Base-by-base conservation (phyloP, 228 moss, liverwort and hornwort species). In the Sphagnum magellanicum region DNA sequence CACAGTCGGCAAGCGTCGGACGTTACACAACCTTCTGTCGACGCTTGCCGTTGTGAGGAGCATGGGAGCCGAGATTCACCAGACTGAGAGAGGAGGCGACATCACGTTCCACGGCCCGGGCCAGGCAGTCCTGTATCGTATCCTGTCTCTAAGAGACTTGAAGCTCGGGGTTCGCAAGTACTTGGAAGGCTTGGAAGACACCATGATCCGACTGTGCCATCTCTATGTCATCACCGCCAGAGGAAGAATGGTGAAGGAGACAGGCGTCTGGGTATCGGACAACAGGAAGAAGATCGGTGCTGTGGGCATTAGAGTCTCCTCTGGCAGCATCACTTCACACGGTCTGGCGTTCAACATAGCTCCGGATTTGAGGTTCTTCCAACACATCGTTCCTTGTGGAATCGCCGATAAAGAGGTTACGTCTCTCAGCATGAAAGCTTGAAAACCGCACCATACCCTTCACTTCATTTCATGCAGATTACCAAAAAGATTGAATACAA, bases 71-170 rank as follows among this genome's bases (percentile, higher is more conserved):
- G 80, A 94, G 63, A 64, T 94, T 3, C 77, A 91, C 50, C 8
- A 16, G 16, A 64, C 91, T 4, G 87, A 94, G 50, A 80, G 94
- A 4, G 94, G 94, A 12, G 94, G 94, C 0, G 94, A 94, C 76
- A 94, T 94, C 64, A 94, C 94, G 0, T 91, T 91, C 72, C 94
- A 94, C 16, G 94, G 94, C 8, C 94, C 94, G 5, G 83, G 79
- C 11, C 91, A 94, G 55, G 85, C 91, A 0, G 85, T 94, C 51
- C 76, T 94, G 64, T 94, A 94, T 59, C 89, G 91, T 9, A 84
- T 94, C 5, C 16, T 91, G 10, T 87, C 85, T 6, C 71, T 94
- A 17, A 80, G 83, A 5, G 80, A 82, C 6, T 62, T 94, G 59
- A 67, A 66, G 7, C 67, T 91, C 0, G 94, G 94, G 5, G 91